phyloP scores from a whole-genome alignment of 495 filamentous ascomycete species.

The Lophiotrema nucula region DNA sequence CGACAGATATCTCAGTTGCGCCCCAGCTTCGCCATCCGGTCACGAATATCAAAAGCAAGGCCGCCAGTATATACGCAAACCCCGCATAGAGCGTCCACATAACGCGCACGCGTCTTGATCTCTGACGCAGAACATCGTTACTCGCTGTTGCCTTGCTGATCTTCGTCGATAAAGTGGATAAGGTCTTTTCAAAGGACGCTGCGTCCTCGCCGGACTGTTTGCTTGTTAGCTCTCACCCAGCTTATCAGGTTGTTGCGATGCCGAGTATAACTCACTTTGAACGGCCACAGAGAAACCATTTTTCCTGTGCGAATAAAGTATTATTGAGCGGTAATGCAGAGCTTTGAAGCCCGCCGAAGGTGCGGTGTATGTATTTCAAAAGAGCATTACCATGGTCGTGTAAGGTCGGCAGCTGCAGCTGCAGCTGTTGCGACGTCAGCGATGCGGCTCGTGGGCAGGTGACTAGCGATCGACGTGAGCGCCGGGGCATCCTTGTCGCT shows the following conservation, averaged over 20 bases:
- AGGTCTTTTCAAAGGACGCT: slow-evolving; percentile 86
- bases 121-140: slow-evolving; percentile 69
- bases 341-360: slow-evolving; percentile 13
- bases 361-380: slow-evolving; percentile 9
- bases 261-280: slow-evolving; percentile 31
- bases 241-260: too few species aligned
- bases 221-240: too few species aligned
- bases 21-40: slow-evolving; percentile 83
- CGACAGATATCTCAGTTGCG: slow-evolving; percentile 67
- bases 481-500: slow-evolving; percentile 11
- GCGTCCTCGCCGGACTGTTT: slow-evolving; percentile 82
- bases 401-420: background rate
- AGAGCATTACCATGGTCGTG: too few species aligned
- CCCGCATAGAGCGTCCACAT: slow-evolving; percentile 86
- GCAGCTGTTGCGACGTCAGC: slow-evolving; percentile 32
- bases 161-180: slow-evolving; percentile 75
- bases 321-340: background rate
- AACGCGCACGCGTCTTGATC: slow-evolving; percentile 73
- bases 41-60: slow-evolving; percentile 75
- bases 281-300: slow-evolving; percentile 37
- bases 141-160: slow-evolving; percentile 69
- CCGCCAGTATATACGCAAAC: slow-evolving; percentile 84
- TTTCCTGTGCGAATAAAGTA: too few species aligned
- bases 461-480: slow-evolving; percentile 21
- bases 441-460: slow-evolving; percentile 11